A percentile compares a stretch with the other conserved stretches of the same genome.
phyloP scores from a whole-genome alignment of 768 basidiomycete genomes.

The Termitomyces sp. region DNA sequence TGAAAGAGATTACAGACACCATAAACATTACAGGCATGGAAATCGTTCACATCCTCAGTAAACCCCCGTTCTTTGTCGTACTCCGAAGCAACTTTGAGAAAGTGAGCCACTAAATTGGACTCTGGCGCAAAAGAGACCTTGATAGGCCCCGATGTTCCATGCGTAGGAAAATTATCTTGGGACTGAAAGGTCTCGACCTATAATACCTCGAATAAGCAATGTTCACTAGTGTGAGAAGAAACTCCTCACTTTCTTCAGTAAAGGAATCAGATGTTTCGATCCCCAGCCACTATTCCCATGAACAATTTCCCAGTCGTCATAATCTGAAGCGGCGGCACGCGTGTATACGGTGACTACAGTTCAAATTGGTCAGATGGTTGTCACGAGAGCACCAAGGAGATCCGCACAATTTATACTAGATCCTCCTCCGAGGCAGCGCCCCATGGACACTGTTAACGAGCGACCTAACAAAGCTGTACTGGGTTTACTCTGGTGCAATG shows the following conservation, averaged over 20 bases:
- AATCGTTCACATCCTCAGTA: constrained; percentile 45
- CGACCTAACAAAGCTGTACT: constrained; percentile 42
- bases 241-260: constrained; percentile 47
- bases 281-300: constrained; percentile 61
- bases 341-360: constrained; percentile 49
- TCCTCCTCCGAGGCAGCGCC: constrained; percentile 58
- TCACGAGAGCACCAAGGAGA: neutral
- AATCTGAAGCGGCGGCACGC: constrained; percentile 58
- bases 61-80: constrained; percentile 45
- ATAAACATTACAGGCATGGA: constrained; percentile 41
- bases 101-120: constrained; percentile 42
- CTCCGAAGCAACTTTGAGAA: constrained; percentile 38
- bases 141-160: constrained; percentile 49
- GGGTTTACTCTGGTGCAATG: constrained; percentile 39
- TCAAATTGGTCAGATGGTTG: neutral
- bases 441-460: constrained; percentile 35
- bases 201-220: neutral
- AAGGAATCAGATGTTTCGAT: constrained; percentile 50
- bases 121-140: constrained; percentile 39
- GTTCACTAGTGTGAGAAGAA: neutral
- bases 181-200: constrained; percentile 38
- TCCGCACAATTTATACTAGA: constrained; percentile 55
- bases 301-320: constrained; percentile 55
- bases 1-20: constrained; percentile 31
- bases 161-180: constrained; percentile 25